Conservation (phyloP, 2,329 filamentous ascomycete genomes). For the Nakataea oryzae region DNA sequence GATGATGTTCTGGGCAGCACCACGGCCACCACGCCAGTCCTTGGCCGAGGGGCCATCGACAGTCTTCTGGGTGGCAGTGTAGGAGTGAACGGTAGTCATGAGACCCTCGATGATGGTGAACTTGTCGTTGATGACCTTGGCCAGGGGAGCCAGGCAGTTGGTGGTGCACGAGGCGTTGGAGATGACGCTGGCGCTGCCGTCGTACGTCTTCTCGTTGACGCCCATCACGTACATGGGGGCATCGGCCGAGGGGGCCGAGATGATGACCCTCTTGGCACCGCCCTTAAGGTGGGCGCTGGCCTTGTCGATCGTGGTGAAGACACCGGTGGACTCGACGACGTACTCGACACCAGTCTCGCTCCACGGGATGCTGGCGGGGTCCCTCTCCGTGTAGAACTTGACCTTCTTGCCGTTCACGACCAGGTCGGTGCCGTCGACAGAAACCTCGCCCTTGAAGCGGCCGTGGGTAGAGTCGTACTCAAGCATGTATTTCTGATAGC, state of each 20-base stretch:
- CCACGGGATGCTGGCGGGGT: conserved; percentile 89
- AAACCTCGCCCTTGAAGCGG: conserved; percentile 85
- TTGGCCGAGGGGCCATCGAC: conserved; percentile 95
- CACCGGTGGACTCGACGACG: conserved; percentile 95
- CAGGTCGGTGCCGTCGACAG: conserved; percentile 60
- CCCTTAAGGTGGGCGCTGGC: conserved; percentile 88
- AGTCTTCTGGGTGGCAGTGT: conserved; percentile 99
- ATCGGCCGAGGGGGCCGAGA: conserved; percentile 86
- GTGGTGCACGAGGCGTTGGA: conserved; percentile 99
- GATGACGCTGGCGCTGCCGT: conserved; percentile 81
- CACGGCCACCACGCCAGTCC: conserved; percentile 99
- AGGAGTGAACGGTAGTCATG: conserved; percentile 99
- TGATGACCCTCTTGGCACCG: conserved; percentile 96
- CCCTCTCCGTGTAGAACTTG: conserved; percentile 88
- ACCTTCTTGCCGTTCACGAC: conserved; percentile 89
- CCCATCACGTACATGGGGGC: conserved; percentile 99
- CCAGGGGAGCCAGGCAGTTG: conserved; percentile 98
- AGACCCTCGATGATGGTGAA: conserved; percentile 96
- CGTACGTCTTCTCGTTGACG: conserved; percentile 94
- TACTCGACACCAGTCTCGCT: conserved; percentile 77
- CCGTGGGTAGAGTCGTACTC: conserved; percentile 99
- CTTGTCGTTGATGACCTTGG: conserved; percentile 99
- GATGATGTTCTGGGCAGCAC: conserved; percentile 99
- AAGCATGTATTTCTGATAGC: conserved; percentile 86
- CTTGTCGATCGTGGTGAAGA: conserved; percentile 98